Evolutionary conservation across 371 early-diverging fungal genomes (phyloP).

Genomic region (Lichtheimia ornata): DNA sequence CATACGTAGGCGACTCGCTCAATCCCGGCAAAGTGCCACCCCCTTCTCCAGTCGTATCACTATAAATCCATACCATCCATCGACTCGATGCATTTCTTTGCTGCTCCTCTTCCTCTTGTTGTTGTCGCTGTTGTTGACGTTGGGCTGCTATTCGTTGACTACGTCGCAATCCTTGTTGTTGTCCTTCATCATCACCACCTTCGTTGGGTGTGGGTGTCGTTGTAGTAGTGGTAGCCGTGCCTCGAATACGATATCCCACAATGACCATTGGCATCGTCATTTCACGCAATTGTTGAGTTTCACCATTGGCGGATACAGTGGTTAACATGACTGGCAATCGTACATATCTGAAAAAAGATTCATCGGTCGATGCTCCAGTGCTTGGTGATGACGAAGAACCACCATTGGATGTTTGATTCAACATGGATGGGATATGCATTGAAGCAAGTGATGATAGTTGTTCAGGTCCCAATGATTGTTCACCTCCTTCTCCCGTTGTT

Average conservation of each 20-base stretch:
- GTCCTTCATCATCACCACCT: neutral
- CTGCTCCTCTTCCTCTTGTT: slow-evolving; percentile 1
- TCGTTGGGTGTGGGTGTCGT: neutral
- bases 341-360: slow-evolving; percentile 15
- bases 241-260: slow-evolving; percentile 13
- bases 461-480: neutral
- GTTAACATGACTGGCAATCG: slow-evolving; percentile 12
- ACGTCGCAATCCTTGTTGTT: neutral
- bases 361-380: neutral
- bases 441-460: neutral
- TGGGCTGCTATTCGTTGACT: slow-evolving; percentile 4
- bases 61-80: slow-evolving; percentile 18
- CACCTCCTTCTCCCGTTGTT: neutral
- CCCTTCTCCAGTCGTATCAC: slow-evolving; percentile 6
- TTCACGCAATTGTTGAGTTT: neutral
- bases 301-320: neutral
- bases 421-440: neutral
- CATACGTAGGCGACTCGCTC: slow-evolving; percentile 28
- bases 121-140: neutral
- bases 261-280: slow-evolving; percentile 14
- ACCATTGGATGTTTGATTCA: neutral
- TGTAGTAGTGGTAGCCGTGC: neutral
- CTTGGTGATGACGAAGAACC: neutral
- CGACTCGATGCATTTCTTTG: slow-evolving; percentile 6
- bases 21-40: neutral